Base-by-base conservation (phyloP, 495 filamentous ascomycete species). In the Parachaetomium inaequale region DNA sequence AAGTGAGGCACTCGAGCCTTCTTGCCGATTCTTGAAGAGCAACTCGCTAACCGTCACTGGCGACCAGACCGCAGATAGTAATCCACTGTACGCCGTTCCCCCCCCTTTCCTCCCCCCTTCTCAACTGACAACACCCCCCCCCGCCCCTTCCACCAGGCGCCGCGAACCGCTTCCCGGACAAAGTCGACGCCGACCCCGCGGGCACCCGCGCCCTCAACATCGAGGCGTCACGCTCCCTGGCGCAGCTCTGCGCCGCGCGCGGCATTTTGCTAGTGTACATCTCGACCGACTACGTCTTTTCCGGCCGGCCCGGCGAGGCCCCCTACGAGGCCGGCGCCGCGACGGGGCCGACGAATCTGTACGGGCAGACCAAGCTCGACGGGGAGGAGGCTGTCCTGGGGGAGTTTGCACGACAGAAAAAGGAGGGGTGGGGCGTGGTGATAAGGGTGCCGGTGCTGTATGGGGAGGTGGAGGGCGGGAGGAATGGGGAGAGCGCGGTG, bases 271-370 rank as follows among this genome's bases (percentile, higher is more conserved):
- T 96, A 32, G 84, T 96, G 70, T 96, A 96, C 79, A 96, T 97
- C 70, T 94, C 90, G 0, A 96, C 93, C 43, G 93, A 97, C 77
- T 97, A 97, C 72, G 91, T 97, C 46, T 97, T 97, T 70, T 77
- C 91, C 1, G 93, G 93, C 17, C 79, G 66, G 21, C 87, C 86
- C 32, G 89, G 91, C n/a, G 87, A 93, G 28, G 93, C 92, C 14
- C 93, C 93, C 4, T 96, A 96, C 72, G 84, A 87, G 66, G 76
- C 81, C 3, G 81, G 86, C 62, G 79, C 86, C 4, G 66, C 76
- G 23, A 82, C 89, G 0, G 76, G 81, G 4, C 91, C 93, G 4
- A 85, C 92, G 1, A 97, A 96, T 68, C 70, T 92, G 50, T 97
- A 97, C 71, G 93, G 93, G 12, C 81, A 92, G 74, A 88, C 92